phyloP scores from a whole-genome alignment of 768 basidiomycete species.

The Xanthoconium purpureum region DNA sequence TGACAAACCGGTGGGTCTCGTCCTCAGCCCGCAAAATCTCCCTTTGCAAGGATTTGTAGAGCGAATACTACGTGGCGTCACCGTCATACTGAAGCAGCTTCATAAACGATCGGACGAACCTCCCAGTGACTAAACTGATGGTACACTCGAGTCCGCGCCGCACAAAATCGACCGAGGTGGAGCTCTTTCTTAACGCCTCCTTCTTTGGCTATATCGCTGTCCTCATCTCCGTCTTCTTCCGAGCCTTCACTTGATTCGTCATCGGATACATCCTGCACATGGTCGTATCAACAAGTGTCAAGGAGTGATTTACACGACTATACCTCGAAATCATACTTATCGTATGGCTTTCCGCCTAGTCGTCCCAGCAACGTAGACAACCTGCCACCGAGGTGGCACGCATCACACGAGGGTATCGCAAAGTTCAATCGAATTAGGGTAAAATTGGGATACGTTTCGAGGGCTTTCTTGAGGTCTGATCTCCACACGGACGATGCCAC shows the following conservation, averaged over 20 bases:
- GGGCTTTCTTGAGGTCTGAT: conserved; percentile 57
- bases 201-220: background rate
- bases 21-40: conserved; percentile 59
- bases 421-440: conserved; percentile 51
- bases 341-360: conserved; percentile 68
- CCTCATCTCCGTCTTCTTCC: conserved; percentile 14
- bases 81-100: background rate
- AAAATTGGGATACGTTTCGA: conserved; percentile 69
- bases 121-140: conserved; percentile 83
- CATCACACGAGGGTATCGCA: conserved; percentile 68
- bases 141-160: conserved; percentile 59
- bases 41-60: conserved; percentile 55
- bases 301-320: background rate
- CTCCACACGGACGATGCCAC: conserved; percentile 86
- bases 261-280: conserved; percentile 17
- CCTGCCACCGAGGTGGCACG: conserved; percentile 73
- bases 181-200: conserved; percentile 38
- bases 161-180: conserved; percentile 79
- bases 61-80: conserved; percentile 47
- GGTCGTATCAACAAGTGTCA: background rate
- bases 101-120: conserved; percentile 40
- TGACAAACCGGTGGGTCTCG: conserved; percentile 47
- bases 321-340: conserved; percentile 66
- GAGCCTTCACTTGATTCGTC: conserved; percentile 27
- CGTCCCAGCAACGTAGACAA: conserved; percentile 61